phyloP scores from a whole-genome alignment of 2,329 filamentous ascomycete species.

The Pseudocercospora pini-densiflorae region DNA sequence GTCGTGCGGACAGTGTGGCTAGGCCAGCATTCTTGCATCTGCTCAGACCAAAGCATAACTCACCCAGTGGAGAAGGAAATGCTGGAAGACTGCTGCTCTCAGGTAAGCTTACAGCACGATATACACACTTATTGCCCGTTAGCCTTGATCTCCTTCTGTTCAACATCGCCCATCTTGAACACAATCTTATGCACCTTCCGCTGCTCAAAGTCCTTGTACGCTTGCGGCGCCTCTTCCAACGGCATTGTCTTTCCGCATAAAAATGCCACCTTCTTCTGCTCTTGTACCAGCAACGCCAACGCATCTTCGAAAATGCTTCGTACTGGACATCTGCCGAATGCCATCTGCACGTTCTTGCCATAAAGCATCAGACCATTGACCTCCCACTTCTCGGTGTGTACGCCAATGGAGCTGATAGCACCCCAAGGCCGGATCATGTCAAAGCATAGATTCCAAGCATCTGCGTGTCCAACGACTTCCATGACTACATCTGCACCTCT shows the following conservation, averaged over 20 bases:
- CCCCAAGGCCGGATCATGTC: constrained; percentile 57
- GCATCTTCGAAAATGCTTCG: constrained; percentile 55
- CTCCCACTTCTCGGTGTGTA: constrained; percentile 51
- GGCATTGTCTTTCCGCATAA: constrained; percentile 60
- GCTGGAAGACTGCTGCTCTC: background rate
- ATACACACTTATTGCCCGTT: constrained; percentile 10
- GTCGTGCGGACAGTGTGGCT: background rate
- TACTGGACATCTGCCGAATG: constrained; percentile 57
- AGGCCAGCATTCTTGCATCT: background rate
- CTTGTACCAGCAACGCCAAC: constrained; percentile 50
- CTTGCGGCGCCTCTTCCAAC: constrained; percentile 55
- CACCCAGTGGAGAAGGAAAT: background rate
- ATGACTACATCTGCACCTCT: constrained; percentile 85
- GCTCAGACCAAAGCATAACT: background rate
- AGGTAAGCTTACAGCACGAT: background rate
- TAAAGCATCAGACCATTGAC: constrained; percentile 56
- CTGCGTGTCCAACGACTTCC: constrained; percentile 54
- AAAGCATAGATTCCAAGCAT: constrained; percentile 53
- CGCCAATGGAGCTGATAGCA: constrained; percentile 53
- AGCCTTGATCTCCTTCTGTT: constrained; percentile 26
- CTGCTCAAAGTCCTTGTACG: constrained; percentile 58
- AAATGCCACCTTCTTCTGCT: constrained; percentile 57
- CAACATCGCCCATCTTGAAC: constrained; percentile 46
- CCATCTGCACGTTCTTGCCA: constrained; percentile 55
- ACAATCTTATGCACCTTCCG: constrained; percentile 59